These are phyloP conservation scores for Hypoxylon sp. DNA, from an alignment of 2,329 filamentous ascomycete genomes.

Conservation along the genomic window DNA sequence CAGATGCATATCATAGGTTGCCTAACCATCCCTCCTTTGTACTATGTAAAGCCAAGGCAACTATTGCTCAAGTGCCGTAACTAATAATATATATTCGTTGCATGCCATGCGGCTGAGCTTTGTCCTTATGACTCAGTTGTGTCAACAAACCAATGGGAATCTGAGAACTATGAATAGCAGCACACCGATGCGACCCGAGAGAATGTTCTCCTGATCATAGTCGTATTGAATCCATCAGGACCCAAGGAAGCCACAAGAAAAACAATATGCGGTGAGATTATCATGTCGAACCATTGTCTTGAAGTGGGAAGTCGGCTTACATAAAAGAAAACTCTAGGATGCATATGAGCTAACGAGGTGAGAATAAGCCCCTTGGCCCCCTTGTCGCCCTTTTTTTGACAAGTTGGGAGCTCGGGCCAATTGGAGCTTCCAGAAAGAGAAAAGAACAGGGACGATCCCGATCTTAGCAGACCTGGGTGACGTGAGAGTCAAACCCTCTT, in stretches of 20 bases:
- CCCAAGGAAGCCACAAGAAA: conserved; percentile 5
- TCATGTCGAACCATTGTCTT: conserved; percentile 8
- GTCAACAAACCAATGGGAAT: not conserved
- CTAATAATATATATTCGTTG: conserved; percentile 17
- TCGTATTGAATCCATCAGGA: not conserved
- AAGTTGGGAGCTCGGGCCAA: conserved; percentile 44
- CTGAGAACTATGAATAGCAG: not conserved
- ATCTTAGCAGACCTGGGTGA: conserved; percentile 31
- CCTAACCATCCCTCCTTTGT: not conserved
- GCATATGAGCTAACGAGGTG: conserved; percentile 20
- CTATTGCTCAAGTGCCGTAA: conserved; percentile 2
- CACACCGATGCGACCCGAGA: not conserved
- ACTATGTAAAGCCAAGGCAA: conserved; percentile 1
- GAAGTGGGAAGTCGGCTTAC: conserved; percentile 23
- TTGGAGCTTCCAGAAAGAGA: conserved; percentile 45
- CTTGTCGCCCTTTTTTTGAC: conserved; percentile 27
- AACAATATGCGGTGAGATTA: conserved; percentile 39
- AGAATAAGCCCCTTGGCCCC: conserved; percentile 33
- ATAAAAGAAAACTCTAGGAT: conserved; percentile 25
- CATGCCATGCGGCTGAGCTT: not conserved
- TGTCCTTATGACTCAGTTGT: conserved; percentile 23
- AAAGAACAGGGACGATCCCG: conserved; percentile 41
- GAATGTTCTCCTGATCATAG: not conserved
- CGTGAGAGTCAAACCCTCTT: conserved; percentile 34
- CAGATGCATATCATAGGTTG: conserved; percentile 23